Conservation (phyloP, 2,329 filamentous ascomycete genomes). For the Lachnellula arida region DNA sequence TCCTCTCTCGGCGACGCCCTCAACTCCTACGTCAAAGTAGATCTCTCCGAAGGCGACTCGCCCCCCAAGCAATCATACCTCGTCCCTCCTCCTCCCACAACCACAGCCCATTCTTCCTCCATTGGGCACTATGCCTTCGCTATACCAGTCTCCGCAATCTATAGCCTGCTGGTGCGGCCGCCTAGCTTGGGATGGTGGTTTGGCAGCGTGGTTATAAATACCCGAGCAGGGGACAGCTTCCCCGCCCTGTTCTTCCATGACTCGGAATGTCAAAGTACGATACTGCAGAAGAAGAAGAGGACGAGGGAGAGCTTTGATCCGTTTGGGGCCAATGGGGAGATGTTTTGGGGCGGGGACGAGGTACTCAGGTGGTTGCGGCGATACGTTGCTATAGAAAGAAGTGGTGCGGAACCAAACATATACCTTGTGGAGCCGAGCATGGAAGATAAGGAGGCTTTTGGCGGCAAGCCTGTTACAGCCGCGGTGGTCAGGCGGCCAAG, state of each 20-base stretch:
- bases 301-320: conserved; percentile 84
- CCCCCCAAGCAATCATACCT: conserved; percentile 84
- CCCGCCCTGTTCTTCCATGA: conserved; percentile 97
- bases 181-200: conserved; percentile 99
- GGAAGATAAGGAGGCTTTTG: conserved; percentile 79
- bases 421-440: conserved; percentile 84
- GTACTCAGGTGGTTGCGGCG: conserved; percentile 83
- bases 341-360: conserved; percentile 98
- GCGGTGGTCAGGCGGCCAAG: conserved; percentile 36
- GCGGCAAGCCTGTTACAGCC: conserved; percentile 39
- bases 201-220: conserved; percentile 91
- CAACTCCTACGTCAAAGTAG: conserved; percentile 91
- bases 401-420: conserved; percentile 79
- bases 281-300: conserved; percentile 84
- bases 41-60: conserved; percentile 74
- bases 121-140: conserved; percentile 85
- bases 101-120: conserved; percentile 67
- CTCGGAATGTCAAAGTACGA: conserved; percentile 91
- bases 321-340: conserved; percentile 75
- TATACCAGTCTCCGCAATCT: conserved; percentile 83
- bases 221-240: conserved; percentile 83
- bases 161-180: conserved; percentile 82
- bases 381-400: conserved; percentile 79
- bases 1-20: conserved; percentile 79
- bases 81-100: conserved; percentile 84